phyloP scores from a whole-genome alignment of 192 early-diverging fungal species.

The Coemansia sp. region DNA sequence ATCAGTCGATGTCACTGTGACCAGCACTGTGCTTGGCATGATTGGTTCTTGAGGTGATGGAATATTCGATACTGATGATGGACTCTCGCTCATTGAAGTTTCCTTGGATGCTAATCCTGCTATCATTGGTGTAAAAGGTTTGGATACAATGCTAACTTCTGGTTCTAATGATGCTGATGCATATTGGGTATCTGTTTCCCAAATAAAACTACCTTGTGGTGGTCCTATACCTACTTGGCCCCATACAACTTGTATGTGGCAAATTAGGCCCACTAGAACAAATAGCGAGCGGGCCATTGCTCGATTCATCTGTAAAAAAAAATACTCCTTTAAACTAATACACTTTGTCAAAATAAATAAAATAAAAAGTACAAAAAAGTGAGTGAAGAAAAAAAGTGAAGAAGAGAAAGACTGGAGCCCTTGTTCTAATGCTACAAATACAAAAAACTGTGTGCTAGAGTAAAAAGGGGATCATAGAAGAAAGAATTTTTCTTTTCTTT shows the following conservation, averaged over 20 bases:
- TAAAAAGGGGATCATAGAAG: background rate
- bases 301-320: background rate
- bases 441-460: background rate
- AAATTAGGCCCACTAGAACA: constrained; percentile 1
- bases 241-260: background rate
- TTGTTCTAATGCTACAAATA: background rate
- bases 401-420: background rate
- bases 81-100: constrained; percentile 4
- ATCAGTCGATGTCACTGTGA: background rate
- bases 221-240: background rate
- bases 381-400: background rate
- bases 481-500: background rate
- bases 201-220: background rate
- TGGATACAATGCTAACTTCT: background rate
- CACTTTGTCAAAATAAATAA: background rate
- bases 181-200: background rate
- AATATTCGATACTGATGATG: background rate
- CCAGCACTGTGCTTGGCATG: constrained; percentile 6
- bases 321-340: background rate
- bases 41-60: background rate
- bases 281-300: constrained; percentile 7
- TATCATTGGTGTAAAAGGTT: background rate
- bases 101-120: background rate
- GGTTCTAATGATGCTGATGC: background rate
- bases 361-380: background rate